Evolutionary conservation across 1,284 basidiomycete species (phyloP).

Genomic region (Heterobasidion parviporum): DNA sequence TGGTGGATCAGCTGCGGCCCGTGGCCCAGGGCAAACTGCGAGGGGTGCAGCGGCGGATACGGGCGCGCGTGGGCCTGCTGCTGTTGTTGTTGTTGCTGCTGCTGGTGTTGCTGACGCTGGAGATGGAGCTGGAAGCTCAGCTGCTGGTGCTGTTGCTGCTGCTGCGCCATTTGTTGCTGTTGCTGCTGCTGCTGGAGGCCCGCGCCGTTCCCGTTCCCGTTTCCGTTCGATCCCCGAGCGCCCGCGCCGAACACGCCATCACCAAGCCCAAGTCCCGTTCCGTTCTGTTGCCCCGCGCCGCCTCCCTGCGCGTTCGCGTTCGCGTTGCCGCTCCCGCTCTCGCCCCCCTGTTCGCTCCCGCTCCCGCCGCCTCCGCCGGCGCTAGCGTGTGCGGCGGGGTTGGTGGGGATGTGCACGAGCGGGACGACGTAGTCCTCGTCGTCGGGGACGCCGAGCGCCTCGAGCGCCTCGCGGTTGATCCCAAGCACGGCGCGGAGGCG

Average conservation of each 20-base stretch:
- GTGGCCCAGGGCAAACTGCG: background rate
- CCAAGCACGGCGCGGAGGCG: slow-evolving; percentile 65
- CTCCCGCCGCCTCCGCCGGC: background rate
- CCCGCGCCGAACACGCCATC: background rate
- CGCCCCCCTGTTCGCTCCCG: background rate
- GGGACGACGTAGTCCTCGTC: background rate
- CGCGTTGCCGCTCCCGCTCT: slow-evolving; percentile 4
- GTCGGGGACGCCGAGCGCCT: slow-evolving; percentile 8
- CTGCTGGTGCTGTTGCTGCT: background rate
- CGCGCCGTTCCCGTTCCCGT: background rate
- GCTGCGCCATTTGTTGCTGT: background rate
- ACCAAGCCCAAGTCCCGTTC: background rate
- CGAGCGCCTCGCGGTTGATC: slow-evolving; percentile 47
- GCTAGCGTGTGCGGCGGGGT: no score
- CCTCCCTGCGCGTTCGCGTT: background rate
- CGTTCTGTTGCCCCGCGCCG: background rate
- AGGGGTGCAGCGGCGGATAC: background rate
- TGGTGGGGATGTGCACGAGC: background rate
- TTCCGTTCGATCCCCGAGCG: background rate
- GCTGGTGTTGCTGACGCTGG: background rate
- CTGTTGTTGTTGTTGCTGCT: background rate
- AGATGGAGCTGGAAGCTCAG: background rate
- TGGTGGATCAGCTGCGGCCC: background rate
- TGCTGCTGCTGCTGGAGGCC: background rate
- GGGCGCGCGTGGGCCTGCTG: background rate